These are phyloP conservation scores for Clavariopsis aquatica DNA, from an alignment of 495 filamentous ascomycete species.

Conservation along the genomic window DNA sequence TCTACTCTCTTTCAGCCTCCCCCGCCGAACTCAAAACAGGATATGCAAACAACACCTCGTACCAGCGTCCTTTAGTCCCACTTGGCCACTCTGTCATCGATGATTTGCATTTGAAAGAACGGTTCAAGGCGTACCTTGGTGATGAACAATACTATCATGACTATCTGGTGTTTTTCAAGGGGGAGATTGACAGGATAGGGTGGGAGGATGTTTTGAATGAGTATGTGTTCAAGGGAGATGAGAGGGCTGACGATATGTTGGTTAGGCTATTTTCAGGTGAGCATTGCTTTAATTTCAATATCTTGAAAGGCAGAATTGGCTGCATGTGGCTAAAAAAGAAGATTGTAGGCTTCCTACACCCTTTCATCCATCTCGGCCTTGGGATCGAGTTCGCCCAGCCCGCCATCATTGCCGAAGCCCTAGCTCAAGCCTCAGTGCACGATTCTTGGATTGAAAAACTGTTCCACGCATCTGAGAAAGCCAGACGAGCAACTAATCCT, in stretches of 20 bases:
- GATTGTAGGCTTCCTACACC: conserved; percentile 72
- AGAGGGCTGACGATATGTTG: conserved; percentile 63
- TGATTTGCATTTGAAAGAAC: conserved; percentile 54
- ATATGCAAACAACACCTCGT: conserved; percentile 60
- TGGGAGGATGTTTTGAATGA: conserved; percentile 60
- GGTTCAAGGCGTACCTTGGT: conserved; percentile 56
- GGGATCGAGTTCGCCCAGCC: conserved; percentile 79
- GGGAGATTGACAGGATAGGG: conserved; percentile 65
- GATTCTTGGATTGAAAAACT: conserved; percentile 51
- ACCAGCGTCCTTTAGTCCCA: conserved; percentile 58
- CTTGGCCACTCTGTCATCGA: conserved; percentile 50
- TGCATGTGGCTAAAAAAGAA: too few relatives aligned
- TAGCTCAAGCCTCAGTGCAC: conserved; percentile 74
- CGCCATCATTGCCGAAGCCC: conserved; percentile 75
- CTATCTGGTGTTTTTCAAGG: conserved; percentile 72
- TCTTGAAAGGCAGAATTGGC: too few relatives aligned
- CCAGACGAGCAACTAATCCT: conserved; percentile 41
- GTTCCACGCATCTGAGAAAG: conserved; percentile 57
- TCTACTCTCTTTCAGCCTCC: conserved; percentile 72
- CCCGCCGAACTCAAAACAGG: conserved; percentile 56
- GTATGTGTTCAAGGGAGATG: conserved; percentile 65
- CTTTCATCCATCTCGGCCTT: conserved; percentile 82
- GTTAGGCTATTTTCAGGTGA: conserved; percentile 58
- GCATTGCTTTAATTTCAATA: conserved; percentile 3
- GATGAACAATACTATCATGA: conserved; percentile 61